Conservation (phyloP, 805 yeast genomes). For the Sugiyamaella mastotermitis region DNA sequence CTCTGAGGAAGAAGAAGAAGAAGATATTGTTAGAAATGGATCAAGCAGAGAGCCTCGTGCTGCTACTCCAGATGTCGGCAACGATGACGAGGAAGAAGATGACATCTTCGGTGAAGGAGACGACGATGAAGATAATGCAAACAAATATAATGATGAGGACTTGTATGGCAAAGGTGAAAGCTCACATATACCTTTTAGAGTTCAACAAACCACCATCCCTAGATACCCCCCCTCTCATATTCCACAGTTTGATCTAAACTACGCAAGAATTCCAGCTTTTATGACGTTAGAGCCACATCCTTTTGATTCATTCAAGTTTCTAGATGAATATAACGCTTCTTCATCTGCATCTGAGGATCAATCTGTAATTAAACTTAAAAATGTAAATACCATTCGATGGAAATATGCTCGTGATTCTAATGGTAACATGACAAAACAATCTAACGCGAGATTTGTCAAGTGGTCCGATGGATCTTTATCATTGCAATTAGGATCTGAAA, state of each 20-base stretch:
- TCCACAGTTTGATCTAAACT: conserved; percentile 30
- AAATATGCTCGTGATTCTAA: conserved; percentile 72
- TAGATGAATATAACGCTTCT: conserved; percentile 41
- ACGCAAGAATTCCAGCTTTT: conserved; percentile 74
- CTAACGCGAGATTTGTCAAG: conserved; percentile 82
- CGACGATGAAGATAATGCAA: conserved; percentile 9
- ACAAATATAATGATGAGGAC: conserved; percentile 1
- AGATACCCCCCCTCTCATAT: conserved; percentile 26
- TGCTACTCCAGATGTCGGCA: no score
- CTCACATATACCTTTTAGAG: conserved; percentile 11
- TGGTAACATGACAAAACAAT: conserved; percentile 67
- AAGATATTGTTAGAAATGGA: conserved; percentile 2
- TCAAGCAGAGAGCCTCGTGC: background rate
- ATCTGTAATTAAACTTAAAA: conserved; percentile 44
- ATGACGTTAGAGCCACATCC: conserved; percentile 79
- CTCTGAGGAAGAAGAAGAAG: conserved; percentile 8
- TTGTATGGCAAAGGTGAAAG: conserved; percentile 8
- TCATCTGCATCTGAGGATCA: conserved; percentile 29
- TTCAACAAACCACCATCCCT: conserved; percentile 28
- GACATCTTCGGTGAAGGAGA: conserved; percentile 12
- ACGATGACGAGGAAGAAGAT: conserved; percentile 17
- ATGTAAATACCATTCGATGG: conserved; percentile 91
- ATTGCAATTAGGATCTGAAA: conserved; percentile 78
- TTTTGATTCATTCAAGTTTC: conserved; percentile 69
- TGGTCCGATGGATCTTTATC: conserved; percentile 94